phyloP scores from a whole-genome alignment of 2,329 filamentous ascomycete species.

The Pezicula neosporulosa region DNA sequence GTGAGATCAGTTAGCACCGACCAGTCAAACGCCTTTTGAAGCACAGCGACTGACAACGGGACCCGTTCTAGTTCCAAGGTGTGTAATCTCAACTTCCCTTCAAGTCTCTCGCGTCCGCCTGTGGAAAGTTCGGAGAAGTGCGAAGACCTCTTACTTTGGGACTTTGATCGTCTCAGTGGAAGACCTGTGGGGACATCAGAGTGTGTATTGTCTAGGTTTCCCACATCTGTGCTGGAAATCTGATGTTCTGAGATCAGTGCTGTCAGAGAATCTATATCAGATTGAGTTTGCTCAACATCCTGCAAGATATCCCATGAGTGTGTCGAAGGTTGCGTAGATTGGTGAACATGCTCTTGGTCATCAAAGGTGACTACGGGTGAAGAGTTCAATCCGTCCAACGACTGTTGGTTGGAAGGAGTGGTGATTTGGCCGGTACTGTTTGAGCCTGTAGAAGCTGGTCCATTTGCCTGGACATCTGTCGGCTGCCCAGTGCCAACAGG shows the following conservation, averaged over 20 bases:
- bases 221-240: slow-evolving; percentile 5
- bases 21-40: slow-evolving; percentile 73
- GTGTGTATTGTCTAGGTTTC: slow-evolving; percentile 3
- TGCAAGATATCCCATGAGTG: slow-evolving; percentile 3
- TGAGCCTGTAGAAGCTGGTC: too few relatives aligned
- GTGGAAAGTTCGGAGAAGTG: slow-evolving; percentile 19
- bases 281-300: slow-evolving; percentile 13
- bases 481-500: background rate
- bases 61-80: slow-evolving; percentile 73
- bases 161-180: slow-evolving; percentile 20
- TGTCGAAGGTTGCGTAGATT: background rate
- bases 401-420: too few relatives aligned
- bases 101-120: slow-evolving; percentile 37
- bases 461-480: background rate
- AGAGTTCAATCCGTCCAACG: background rate
- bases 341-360: slow-evolving; percentile 9
- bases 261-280: slow-evolving; percentile 23
- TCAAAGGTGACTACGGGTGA: slow-evolving; percentile 7
- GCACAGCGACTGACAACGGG: slow-evolving; percentile 67
- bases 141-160: slow-evolving; percentile 18
- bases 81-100: slow-evolving; percentile 63
- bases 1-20: slow-evolving; percentile 67
- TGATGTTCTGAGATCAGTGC: slow-evolving; percentile 23
- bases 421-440: too few relatives aligned
- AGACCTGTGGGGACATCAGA: slow-evolving; percentile 11